A percentile compares a stretch with the other conserved stretches of the same genome.
These are phyloP conservation scores for Globisporangium barbulae DNA, from an alignment of 352 stramenopile genomes.

Conservation along the genomic window DNA sequence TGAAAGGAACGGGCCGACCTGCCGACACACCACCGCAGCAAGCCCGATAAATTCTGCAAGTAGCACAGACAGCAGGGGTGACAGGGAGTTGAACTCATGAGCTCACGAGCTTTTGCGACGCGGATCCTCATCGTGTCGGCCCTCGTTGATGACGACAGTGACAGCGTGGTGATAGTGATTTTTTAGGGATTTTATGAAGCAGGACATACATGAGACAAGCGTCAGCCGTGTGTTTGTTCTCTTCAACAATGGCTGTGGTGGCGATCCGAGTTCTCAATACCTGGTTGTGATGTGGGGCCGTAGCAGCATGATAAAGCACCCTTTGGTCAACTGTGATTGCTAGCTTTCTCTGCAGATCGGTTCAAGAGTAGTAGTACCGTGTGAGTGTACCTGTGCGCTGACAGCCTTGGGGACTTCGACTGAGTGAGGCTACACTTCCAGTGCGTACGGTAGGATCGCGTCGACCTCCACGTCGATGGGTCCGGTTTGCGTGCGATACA, in stretches of 20 bases:
- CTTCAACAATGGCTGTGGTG: neutral
- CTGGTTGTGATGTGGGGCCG: neutral
- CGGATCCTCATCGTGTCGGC: neutral
- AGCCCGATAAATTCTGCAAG: conserved; percentile 30
- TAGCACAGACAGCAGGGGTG: neutral
- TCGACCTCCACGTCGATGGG: conserved; percentile 16
- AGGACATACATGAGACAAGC: conserved; percentile 6
- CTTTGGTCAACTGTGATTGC: conserved; percentile 12
- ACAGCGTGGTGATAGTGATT: neutral
- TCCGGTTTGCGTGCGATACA: conserved; percentile 13
- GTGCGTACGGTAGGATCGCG: conserved; percentile 15
- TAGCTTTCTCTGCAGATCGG: neutral
- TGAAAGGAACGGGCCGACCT: conserved; percentile 54
- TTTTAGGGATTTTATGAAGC: conserved; percentile 9
- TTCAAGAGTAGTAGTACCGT: neutral
- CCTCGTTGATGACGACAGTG: neutral
- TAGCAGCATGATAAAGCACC: neutral
- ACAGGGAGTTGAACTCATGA: neutral
- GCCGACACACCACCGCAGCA: conserved; percentile 33
- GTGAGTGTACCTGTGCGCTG: neutral
- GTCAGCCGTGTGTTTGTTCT: neutral
- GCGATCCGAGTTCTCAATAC: neutral
- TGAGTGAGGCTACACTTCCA: neutral
- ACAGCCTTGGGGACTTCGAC: neutral
- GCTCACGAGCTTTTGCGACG: neutral